phyloP scores from a whole-genome alignment of 2,329 filamentous ascomycete genomes.

The Kalmusia sp. region DNA sequence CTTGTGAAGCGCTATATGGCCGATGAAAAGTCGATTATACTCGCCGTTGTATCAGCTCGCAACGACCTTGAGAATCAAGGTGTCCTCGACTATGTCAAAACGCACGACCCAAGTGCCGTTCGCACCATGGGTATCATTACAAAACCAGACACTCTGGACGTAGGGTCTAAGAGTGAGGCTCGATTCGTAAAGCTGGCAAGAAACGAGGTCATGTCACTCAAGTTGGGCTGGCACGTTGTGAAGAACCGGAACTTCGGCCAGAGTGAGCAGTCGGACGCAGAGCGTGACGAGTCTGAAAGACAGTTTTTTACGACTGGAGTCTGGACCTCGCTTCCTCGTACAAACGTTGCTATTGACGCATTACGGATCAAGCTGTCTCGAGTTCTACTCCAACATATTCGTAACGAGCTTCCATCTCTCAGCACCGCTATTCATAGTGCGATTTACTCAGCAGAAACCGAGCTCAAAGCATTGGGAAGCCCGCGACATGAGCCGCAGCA shows the following conservation, averaged over 20 bases:
- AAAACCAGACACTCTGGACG: slow-evolving; percentile 48
- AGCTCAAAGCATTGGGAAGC: slow-evolving; percentile 25
- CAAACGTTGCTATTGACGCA: slow-evolving; percentile 38
- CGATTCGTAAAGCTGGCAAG: slow-evolving; percentile 34
- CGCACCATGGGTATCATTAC: slow-evolving; percentile 56
- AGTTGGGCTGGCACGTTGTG: slow-evolving; percentile 49
- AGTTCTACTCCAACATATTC: slow-evolving; percentile 42
- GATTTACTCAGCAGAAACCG: slow-evolving; percentile 16
- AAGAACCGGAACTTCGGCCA: slow-evolving; percentile 40
- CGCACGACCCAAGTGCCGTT: slow-evolving; percentile 5
- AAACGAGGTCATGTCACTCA: slow-evolving; percentile 39
- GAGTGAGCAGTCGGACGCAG: slow-evolving; percentile 18
- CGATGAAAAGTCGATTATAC: slow-evolving; percentile 53
- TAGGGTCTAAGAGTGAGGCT: slow-evolving; percentile 31
- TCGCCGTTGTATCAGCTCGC: slow-evolving; percentile 53
- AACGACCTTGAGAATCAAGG: slow-evolving; percentile 51
- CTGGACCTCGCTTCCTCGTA: slow-evolving; percentile 22
- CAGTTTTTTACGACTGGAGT: slow-evolving; percentile 30
- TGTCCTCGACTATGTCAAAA: slow-evolving; percentile 34
- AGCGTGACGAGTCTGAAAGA: slow-evolving; percentile 34
- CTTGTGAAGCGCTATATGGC: slow-evolving; percentile 55
- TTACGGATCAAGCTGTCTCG: slow-evolving; percentile 35
- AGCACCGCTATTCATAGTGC: slow-evolving; percentile 23
- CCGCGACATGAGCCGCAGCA: slow-evolving; percentile 26
- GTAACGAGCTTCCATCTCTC: slow-evolving; percentile 32